These are phyloP conservation scores for Macrophomina tecta DNA, from an alignment of 2,329 filamentous ascomycete genomes.

Conservation along the genomic window DNA sequence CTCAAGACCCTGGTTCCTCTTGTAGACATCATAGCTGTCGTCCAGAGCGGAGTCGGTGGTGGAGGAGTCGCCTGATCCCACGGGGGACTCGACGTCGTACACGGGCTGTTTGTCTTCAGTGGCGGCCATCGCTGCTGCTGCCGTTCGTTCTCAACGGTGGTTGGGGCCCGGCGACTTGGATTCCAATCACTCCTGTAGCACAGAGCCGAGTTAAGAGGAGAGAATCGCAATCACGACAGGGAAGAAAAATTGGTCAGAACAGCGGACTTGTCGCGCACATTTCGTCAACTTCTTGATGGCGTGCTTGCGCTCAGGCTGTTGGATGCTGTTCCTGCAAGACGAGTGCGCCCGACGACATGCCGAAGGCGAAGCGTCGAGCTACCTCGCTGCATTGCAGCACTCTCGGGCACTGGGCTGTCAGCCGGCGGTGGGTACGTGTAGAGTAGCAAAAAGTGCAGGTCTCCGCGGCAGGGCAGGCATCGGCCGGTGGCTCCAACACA, in stretches of 20 bases:
- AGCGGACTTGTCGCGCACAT: neutral
- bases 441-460: neutral
- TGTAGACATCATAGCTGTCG: constrained; percentile 43
- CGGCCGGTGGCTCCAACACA: neutral
- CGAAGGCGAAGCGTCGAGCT: neutral
- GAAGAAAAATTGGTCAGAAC: neutral
- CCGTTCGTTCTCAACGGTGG: neutral
- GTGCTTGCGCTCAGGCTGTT: constrained; percentile 24
- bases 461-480: constrained; percentile 6
- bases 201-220: neutral
- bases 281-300: constrained; percentile 18
- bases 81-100: constrained; percentile 22
- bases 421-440: neutral
- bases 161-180: neutral
- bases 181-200: neutral
- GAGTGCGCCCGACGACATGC: neutral
- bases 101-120: constrained; percentile 8
- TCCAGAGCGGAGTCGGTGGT: constrained; percentile 32
- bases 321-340: neutral
- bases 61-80: neutral
- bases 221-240: neutral
- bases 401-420: neutral
- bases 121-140: neutral
- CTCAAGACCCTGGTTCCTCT: constrained; percentile 34
- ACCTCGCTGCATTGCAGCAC: neutral